Base-by-base conservation (phyloP, 192 early-diverging fungal genomes). In the Backusella australiensis region DNA sequence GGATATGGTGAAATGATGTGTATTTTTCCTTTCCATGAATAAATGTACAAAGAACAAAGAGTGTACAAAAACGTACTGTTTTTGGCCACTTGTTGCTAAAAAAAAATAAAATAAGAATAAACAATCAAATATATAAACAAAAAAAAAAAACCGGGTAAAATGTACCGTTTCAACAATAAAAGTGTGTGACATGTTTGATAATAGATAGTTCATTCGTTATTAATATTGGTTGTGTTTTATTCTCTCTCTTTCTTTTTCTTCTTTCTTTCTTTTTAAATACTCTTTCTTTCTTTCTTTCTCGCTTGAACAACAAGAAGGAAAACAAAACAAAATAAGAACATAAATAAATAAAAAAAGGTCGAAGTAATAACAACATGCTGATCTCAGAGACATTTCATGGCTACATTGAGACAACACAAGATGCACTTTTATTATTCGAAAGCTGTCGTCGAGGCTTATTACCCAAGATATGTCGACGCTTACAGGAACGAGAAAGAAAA, bases 341-440 rank as follows among this genome's bases (percentile, higher is more conserved):
- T 2, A 44, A 44, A 44, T 17, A 17, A 44, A n/a, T n/a, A n/a
- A 17, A 4, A 15, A 44, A 21, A 8, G 17, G 44, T 46, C 17
- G 14, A 19, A 8, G 21, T 49, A 59, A 59, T 19, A 59, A 53
- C n/a, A 56, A 56, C 53, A 23, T 78, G 77, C 34, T 72, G 12
- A 46, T 76, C 7, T 67, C 75, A 49, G 81, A 78, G 52, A 73
- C 81, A 39, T 82, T 82, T 68, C 75, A 85, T 53, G 88, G 88
- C 21, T 90, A 76, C 36, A 76, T 89, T 53, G 88, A 88, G 41
- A 82, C 84, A 14, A 86, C 89, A 3, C 83, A 88, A 36, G 92
- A 93, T 75, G 90, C 86, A 23, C 78, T 93, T 19, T 74, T 87
- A 9, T 69, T 93, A 19, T 88, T 93, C 56, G 89, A 93, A 75